These are phyloP conservation scores for Dothistroma septosporum DNA, from an alignment of 2,329 filamentous ascomycete species.

Conservation along the genomic window DNA sequence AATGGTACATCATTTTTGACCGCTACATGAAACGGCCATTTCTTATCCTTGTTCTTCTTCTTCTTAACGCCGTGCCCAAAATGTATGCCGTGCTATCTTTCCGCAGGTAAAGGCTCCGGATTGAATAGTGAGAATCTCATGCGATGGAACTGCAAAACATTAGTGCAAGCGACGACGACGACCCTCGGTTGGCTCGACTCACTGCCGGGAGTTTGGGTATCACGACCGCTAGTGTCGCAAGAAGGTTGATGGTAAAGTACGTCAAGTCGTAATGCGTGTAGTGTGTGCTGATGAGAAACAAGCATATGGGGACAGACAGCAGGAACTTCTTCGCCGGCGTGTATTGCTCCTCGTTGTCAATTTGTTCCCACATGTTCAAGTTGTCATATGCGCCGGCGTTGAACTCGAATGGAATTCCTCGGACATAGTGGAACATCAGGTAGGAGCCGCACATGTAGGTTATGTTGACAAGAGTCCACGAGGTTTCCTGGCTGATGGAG, in stretches of 20 bases:
- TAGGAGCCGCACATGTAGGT: constrained; percentile 99
- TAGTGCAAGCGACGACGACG: constrained; percentile 3
- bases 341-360: constrained; percentile 98
- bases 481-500: constrained; percentile 93
- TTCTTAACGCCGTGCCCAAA: constrained; percentile 17
- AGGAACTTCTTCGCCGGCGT: constrained; percentile 98
- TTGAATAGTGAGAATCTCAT: constrained; percentile 38
- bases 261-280: constrained; percentile 97
- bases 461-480: constrained; percentile 98
- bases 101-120: constrained; percentile 26
- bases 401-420: constrained; percentile 97
- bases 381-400: constrained; percentile 98
- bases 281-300: constrained; percentile 95
- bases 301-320: constrained; percentile 84
- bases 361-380: constrained; percentile 99
- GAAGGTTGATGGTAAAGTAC: constrained; percentile 95
- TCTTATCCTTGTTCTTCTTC: constrained; percentile 11
- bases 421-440: constrained; percentile 99
- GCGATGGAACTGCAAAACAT: constrained; percentile 33
- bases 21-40: constrained; percentile 18
- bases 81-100: constrained; percentile 15
- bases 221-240: constrained; percentile 86
- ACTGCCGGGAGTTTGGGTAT: constrained; percentile 96
- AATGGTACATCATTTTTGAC: constrained; percentile 9
- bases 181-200: constrained; percentile 42